Percentiles rank a stretch among this genome's conserved stretches.
These are phyloP conservation scores for Trichoderma cornu-damae DNA, from an alignment of 2,329 filamentous ascomycete genomes.

Conservation along the genomic window DNA sequence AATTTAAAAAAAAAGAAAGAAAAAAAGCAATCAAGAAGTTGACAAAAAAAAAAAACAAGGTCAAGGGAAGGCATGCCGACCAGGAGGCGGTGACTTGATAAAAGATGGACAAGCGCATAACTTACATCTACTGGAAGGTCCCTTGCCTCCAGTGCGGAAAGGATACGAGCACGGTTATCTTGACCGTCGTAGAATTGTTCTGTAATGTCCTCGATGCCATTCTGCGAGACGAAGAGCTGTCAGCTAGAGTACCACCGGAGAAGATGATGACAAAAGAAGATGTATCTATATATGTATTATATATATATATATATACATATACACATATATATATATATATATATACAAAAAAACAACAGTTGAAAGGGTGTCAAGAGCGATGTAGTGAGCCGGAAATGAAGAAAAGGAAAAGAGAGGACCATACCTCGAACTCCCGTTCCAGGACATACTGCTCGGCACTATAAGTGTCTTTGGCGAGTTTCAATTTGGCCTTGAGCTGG, in stretches of 20 bases:
- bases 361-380: not conserved
- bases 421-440: conserved; percentile 37
- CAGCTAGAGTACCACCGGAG: conserved; percentile 15
- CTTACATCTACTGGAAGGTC: conserved; percentile 48
- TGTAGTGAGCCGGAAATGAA: conserved; percentile 19
- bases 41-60: not conserved
- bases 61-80: not conserved
- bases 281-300: too few relatives aligned
- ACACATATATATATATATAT: too few relatives aligned
- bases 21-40: not conserved
- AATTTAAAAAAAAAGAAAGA: too few relatives aligned
- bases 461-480: conserved; percentile 38
- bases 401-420: conserved; percentile 22
- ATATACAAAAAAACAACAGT: not conserved
- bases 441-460: conserved; percentile 32
- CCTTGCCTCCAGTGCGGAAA: conserved; percentile 41
- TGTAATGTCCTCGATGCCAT: conserved; percentile 35
- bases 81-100: conserved; percentile 22
- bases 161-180: conserved; percentile 42
- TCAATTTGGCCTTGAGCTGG: conserved; percentile 33
- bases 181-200: conserved; percentile 43
- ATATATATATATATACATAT: too few relatives aligned
- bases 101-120: conserved; percentile 14
- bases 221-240: conserved; percentile 29
- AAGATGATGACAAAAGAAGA: too few relatives aligned